Evolutionary conservation across 2,329 filamentous ascomycete genomes (phyloP).

Genomic region (Mycosphaerella arachidis): DNA sequence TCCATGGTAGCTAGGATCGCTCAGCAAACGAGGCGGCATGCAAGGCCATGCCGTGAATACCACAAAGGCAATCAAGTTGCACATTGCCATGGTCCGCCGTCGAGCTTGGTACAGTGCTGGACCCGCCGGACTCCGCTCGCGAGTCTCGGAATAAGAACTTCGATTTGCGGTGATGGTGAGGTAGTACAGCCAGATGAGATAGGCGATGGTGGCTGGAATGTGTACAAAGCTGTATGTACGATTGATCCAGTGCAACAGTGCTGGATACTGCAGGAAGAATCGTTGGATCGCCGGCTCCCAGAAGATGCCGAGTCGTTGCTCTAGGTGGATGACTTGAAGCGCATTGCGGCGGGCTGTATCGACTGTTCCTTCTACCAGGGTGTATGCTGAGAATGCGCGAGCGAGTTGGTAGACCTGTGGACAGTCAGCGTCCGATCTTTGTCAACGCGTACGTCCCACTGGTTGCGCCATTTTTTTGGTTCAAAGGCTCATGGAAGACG

Average conservation of each 20-base stretch:
- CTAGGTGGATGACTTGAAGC: slow-evolving; percentile 62
- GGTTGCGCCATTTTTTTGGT: no score
- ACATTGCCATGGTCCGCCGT: slow-evolving; percentile 54
- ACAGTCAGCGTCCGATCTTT: slow-evolving; percentile 33
- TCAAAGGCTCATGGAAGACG: not conserved
- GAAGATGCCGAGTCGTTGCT: slow-evolving; percentile 61
- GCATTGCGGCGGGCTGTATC: slow-evolving; percentile 65
- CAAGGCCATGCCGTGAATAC: slow-evolving; percentile 58
- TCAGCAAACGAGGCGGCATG: slow-evolving; percentile 57
- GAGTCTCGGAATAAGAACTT: slow-evolving; percentile 20
- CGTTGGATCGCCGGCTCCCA: slow-evolving; percentile 60
- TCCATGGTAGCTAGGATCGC: slow-evolving; percentile 51
- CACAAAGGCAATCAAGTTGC: slow-evolving; percentile 57
- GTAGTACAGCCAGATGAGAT: slow-evolving; percentile 63
- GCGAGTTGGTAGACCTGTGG: slow-evolving; percentile 61
- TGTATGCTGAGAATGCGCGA: slow-evolving; percentile 66
- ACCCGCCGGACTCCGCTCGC: slow-evolving; percentile 43
- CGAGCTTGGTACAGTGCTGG: slow-evolving; percentile 53
- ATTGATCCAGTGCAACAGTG: slow-evolving; percentile 65
- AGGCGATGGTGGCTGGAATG: slow-evolving; percentile 70
- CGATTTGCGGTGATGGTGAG: slow-evolving; percentile 60
- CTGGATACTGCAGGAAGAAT: slow-evolving; percentile 51
- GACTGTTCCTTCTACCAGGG: slow-evolving; percentile 63
- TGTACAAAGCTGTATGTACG: slow-evolving; percentile 73
- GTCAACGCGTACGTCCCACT: no score